Percentiles rank a stretch among this genome's conserved stretches.
These are phyloP conservation scores for Hericium coralloides DNA, from an alignment of 768 basidiomycete genomes.

Conservation along the genomic window DNA sequence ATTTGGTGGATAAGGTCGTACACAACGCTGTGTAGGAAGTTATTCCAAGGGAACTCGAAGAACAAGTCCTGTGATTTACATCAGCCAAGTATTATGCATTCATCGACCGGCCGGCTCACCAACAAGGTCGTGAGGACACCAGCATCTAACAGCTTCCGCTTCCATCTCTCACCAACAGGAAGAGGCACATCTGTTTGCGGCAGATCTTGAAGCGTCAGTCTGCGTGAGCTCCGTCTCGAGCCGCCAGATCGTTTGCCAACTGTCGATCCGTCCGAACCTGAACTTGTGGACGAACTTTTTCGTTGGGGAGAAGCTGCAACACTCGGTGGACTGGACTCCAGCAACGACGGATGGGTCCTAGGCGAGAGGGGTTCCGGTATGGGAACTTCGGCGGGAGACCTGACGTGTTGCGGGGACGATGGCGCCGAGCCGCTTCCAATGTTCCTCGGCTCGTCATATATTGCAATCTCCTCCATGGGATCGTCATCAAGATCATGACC, in stretches of 20 bases:
- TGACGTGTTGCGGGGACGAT: constrained; percentile 3
- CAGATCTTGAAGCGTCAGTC: constrained; percentile 27
- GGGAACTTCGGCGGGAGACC: constrained; percentile 7
- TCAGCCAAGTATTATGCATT: neutral
- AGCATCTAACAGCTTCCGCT: constrained; percentile 66
- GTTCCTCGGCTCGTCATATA: constrained; percentile 50
- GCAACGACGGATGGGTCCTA: neutral
- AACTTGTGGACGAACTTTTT: constrained; percentile 8
- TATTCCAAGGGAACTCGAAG: constrained; percentile 96
- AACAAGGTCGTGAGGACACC: constrained; percentile 69
- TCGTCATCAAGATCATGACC: constrained; percentile 73
- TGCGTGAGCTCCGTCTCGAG: constrained; percentile 50
- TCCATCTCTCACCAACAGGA: constrained; percentile 72
- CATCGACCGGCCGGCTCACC: constrained; percentile 36
- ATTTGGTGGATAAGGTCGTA: constrained; percentile 96
- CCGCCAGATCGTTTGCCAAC: constrained; percentile 26
- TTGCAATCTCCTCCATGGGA: constrained; percentile 74
- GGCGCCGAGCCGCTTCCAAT: constrained; percentile 5
- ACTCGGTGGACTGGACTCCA: neutral
- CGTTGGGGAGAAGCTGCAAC: constrained; percentile 5
- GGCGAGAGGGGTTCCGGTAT: neutral
- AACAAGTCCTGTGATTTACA: constrained; percentile 65
- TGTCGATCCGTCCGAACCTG: constrained; percentile 13
- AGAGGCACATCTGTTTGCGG: constrained; percentile 28
- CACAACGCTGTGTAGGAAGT: constrained; percentile 93